Conservation (phyloP, 2,329 filamentous ascomycete species). For the Hypomyces rosellus region DNA sequence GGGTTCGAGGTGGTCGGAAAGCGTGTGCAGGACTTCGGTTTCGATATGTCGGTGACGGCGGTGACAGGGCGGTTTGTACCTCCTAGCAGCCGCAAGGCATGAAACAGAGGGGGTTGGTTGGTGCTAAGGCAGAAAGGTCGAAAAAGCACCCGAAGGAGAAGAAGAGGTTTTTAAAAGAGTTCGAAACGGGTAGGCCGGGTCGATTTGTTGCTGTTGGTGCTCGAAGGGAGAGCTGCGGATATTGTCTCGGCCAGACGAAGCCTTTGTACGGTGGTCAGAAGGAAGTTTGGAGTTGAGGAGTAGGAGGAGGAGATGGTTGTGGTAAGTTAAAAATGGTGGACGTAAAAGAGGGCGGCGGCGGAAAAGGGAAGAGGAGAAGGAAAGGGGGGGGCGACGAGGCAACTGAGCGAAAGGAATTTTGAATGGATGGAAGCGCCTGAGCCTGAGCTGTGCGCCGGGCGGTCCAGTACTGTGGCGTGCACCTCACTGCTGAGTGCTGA, state of each 20-base stretch:
- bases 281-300: slow-evolving; percentile 9
- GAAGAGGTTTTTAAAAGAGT: slow-evolving; percentile 7
- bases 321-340: neutral
- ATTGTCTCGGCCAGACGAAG: slow-evolving; percentile 10
- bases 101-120: slow-evolving; percentile 1
- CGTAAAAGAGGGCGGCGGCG: slow-evolving; percentile 8
- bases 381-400: slow-evolving; percentile 7
- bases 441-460: slow-evolving; percentile 10
- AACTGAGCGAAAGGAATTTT: slow-evolving; percentile 5
- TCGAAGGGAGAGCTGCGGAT: slow-evolving; percentile 5
- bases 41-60: slow-evolving; percentile 12
- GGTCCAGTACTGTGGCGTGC: slow-evolving; percentile 9
- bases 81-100: slow-evolving; percentile 1
- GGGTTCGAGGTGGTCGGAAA: neutral
- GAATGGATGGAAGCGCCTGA: slow-evolving; percentile 4
- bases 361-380: slow-evolving; percentile 5
- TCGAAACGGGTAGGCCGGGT: slow-evolving; percentile 1
- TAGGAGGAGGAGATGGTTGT: slow-evolving; percentile 3
- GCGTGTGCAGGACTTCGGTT: neutral
- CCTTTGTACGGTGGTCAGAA: neutral
- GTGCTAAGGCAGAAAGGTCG: too few relatives aligned
- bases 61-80: neutral
- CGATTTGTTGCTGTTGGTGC: slow-evolving; percentile 3
- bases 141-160: neutral
- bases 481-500: slow-evolving; percentile 7